Evolutionary conservation across 2,329 filamentous ascomycete genomes (phyloP), one percentile per base, ranked within the genome.

Genomic region (Raffaelea ambrosiae): DNA sequence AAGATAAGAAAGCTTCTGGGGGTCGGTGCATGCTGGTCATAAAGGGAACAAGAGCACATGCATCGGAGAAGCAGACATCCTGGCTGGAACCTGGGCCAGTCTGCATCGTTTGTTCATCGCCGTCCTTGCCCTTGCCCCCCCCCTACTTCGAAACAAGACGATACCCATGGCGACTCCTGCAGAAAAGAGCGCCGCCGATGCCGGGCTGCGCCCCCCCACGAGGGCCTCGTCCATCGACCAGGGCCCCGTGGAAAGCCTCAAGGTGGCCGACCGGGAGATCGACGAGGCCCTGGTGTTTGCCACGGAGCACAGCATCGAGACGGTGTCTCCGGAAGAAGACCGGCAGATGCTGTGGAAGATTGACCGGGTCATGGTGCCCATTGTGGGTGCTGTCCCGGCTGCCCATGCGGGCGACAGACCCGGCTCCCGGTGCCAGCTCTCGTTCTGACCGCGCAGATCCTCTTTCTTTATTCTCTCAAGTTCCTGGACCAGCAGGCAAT

Each of bases 281-380:
- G 47, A 49, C 29, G 44, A 49, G 21, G 48, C 48, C 35, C 39
- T 49, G 13, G 44, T 33, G 7, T 57, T 57, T 48, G 51, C 52
- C 13, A 50, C 46, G 20, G 49, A 57, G 44, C 53, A 57, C 26
- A 47, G 42, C n/a, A 50, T 53, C 20, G 49, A 46, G 0, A 46
- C 51, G 31, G 38, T 55, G 39, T 52, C n/a, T 11, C 47, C 46
- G 4, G 49, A 48, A 5, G 55, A 57, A 29, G 52, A 56, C 51
- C 53, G 51, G 44, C 60, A 58, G 41, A 61, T 65, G 33, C 53
- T 58, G 40, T 54, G 60, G 42, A 66, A 65, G 53, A 43, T 66
- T 16, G 63, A 66, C 48, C 60, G 60, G 14, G 51, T 62, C 3
- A 58, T 65, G 8, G 54, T 66, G 39, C 63, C 63, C n/a, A 23